Percentiles rank a stretch among this genome's conserved stretches.
These are phyloP conservation scores for Caloboletus firmus DNA, from an alignment of 1,284 basidiomycete genomes.

Conservation along the genomic window DNA sequence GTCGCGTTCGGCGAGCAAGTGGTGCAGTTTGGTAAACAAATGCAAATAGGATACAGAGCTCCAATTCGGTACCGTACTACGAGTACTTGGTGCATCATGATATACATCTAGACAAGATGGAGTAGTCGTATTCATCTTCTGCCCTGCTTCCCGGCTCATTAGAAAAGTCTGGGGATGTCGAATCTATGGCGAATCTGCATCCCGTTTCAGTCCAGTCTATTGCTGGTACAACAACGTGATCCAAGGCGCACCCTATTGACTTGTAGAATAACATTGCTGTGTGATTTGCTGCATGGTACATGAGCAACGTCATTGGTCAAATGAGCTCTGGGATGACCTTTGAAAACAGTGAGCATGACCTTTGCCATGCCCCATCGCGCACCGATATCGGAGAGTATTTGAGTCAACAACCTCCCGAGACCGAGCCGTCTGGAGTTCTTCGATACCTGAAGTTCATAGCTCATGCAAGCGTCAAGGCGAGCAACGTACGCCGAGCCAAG, in stretches of 20 bases:
- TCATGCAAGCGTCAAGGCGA: conserved; percentile 30
- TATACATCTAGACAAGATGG: conserved; percentile 50
- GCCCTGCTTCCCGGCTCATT: conserved; percentile 33
- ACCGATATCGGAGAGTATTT: conserved; percentile 51
- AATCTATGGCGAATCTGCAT: conserved; percentile 55
- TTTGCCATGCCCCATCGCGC: conserved; percentile 58
- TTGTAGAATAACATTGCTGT: conserved; percentile 57
- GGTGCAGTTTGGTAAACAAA: conserved; percentile 19
- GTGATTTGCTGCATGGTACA: conserved; percentile 49
- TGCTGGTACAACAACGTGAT: background rate
- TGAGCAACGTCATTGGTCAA: conserved; percentile 11
- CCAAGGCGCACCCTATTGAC: conserved; percentile 52
- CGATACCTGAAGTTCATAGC: conserved; percentile 72
- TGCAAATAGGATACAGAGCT: conserved; percentile 16
- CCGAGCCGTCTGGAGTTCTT: conserved; percentile 47
- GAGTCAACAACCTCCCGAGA: conserved; percentile 55
- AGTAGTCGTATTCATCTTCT: conserved; percentile 49
- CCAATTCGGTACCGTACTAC: background rate
- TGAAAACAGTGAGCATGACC: conserved; percentile 71
- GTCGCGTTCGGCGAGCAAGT: conserved; percentile 2
- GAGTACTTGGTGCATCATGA: background rate
- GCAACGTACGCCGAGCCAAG: background rate
- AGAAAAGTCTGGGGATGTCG: conserved; percentile 51
- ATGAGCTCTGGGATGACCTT: conserved; percentile 43
- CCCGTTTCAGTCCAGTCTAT: conserved; percentile 4